Percentiles rank a stretch among this genome's conserved stretches.
Evolutionary conservation across 768 basidiomycete genomes (phyloP).

Genomic region (Leccinum subgranulosum): DNA sequence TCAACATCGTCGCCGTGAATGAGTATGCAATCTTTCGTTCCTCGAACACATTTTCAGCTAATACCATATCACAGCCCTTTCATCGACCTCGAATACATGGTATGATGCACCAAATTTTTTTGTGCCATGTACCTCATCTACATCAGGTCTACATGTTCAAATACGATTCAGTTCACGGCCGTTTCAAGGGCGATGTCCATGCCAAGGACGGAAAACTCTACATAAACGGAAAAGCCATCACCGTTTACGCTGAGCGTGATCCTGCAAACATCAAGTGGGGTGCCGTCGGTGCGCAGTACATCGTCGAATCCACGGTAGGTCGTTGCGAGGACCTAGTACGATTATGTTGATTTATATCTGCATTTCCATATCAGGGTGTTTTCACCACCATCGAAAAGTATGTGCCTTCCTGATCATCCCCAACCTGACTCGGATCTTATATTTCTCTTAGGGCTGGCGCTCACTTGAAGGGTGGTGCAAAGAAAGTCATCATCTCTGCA

Average conservation of each 20-base stretch:
- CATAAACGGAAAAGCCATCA: conserved; percentile 76
- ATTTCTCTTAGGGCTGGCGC: conserved; percentile 62
- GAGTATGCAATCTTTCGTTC: conserved; percentile 55
- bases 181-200: conserved; percentile 83
- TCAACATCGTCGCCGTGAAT: conserved; percentile 92
- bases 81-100: conserved; percentile 98
- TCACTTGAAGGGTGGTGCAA: conserved; percentile 97
- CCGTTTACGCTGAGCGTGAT: conserved; percentile 82
- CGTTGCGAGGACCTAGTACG: background rate
- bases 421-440: background rate
- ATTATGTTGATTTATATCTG: conserved; percentile 1
- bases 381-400: conserved; percentile 93
- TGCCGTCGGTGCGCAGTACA: conserved; percentile 79
- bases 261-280: conserved; percentile 85
- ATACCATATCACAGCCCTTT: conserved; percentile 65
- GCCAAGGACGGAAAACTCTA: conserved; percentile 85
- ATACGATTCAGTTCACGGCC: conserved; percentile 90
- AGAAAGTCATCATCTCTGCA: conserved; percentile 99
- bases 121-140: conserved; percentile 1
- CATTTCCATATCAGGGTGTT: conserved; percentile 60
- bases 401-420: conserved; percentile 27
- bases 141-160: conserved; percentile 96
- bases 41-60: background rate
- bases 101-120: conserved; percentile 27
- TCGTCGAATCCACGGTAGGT: conserved; percentile 92